Conservation (phyloP, 1,284 basidiomycete species). For the Ustilago shanxiensis region DNA sequence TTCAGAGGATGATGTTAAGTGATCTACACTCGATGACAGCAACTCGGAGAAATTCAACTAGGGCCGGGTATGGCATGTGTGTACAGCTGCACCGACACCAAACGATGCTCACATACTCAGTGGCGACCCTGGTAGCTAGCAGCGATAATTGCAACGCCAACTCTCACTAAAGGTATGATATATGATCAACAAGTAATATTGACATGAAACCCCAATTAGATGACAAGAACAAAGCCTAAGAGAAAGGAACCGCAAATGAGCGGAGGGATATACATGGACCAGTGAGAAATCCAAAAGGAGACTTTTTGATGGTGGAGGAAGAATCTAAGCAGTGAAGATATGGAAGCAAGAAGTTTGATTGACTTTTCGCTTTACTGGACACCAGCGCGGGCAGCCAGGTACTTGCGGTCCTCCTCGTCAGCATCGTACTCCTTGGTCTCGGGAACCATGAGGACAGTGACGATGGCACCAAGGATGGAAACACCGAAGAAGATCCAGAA, state of each 20-base stretch:
- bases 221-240: constrained; percentile 11
- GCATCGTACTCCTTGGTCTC: constrained; percentile 66
- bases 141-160: too few relatives aligned
- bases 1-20: too few relatives aligned
- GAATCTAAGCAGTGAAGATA: background rate
- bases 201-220: constrained; percentile 24
- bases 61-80: too few relatives aligned
- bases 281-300: constrained; percentile 7
- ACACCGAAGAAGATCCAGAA: constrained; percentile 68
- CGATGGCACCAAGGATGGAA: constrained; percentile 56
- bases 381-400: constrained; percentile 54
- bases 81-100: too few relatives aligned
- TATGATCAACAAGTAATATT: constrained; percentile 3
- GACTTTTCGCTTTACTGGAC: constrained; percentile 38
- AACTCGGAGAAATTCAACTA: too few relatives aligned
- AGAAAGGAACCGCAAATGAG: constrained; percentile 15
- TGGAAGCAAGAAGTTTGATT: too few relatives aligned
- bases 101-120: too few relatives aligned
- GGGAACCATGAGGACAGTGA: constrained; percentile 57
- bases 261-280: constrained; percentile 35
- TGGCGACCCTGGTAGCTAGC: too few relatives aligned
- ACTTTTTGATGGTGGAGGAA: constrained; percentile 6
- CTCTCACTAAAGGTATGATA: background rate
- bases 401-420: constrained; percentile 64
- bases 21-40: too few relatives aligned